Conservation (phyloP, 768 basidiomycete genomes). For the Lactarius pseudohatsudake region DNA sequence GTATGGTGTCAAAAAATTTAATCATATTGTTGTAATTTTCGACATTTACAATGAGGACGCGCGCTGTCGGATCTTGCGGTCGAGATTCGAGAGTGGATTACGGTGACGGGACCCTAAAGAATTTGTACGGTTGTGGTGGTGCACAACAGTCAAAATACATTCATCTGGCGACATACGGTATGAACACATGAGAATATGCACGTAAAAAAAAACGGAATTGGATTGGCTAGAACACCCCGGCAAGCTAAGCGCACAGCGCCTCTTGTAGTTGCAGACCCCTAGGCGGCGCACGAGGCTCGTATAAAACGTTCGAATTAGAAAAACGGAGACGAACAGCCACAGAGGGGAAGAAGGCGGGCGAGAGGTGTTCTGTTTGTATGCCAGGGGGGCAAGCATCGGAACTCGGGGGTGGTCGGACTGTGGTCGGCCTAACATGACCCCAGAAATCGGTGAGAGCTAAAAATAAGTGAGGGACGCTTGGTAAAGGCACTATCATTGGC, state of each 20-base stretch:
- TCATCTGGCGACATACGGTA: background rate
- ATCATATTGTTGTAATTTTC: background rate
- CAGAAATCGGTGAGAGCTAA: constrained; percentile 5
- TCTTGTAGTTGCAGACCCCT: background rate
- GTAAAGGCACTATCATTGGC: constrained; percentile 8
- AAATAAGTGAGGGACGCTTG: constrained; percentile 4
- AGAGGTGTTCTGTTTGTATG: background rate
- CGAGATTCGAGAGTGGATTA: background rate
- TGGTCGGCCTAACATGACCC: constrained; percentile 9
- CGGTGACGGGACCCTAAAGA: constrained; percentile 22
- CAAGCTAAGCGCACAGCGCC: background rate
- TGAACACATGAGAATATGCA: background rate
- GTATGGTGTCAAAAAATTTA: background rate
- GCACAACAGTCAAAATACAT: background rate
- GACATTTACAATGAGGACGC: background rate
- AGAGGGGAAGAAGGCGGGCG: background rate
- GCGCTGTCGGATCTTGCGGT: background rate
- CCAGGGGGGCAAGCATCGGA: background rate
- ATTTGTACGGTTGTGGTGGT: background rate
- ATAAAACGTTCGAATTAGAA: background rate
- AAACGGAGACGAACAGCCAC: background rate
- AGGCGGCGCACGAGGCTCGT: background rate
- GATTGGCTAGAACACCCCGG: background rate
- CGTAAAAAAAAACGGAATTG: background rate
- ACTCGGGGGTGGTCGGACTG: constrained; percentile 6